phyloP scores from a whole-genome alignment of 2,329 filamentous ascomycete species.

The Aspergillus japonicus region DNA sequence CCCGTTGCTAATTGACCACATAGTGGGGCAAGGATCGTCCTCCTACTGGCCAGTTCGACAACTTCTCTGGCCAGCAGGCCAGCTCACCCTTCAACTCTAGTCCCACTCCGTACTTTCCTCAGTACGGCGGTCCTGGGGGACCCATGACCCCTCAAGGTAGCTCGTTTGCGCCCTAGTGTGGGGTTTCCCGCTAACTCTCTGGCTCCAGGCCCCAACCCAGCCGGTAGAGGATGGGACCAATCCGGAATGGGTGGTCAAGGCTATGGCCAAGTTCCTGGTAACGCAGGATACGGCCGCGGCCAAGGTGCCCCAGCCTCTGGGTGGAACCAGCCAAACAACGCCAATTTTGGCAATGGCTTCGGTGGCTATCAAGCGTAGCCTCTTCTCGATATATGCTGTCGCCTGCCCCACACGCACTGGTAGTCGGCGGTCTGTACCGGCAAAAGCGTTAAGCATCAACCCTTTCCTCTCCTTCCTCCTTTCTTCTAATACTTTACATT shows the following conservation, averaged over 20 bases:
- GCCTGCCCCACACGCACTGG: constrained; percentile 15
- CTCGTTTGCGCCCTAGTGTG: constrained; percentile 15
- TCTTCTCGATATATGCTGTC: constrained; percentile 7
- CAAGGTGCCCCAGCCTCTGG: constrained; percentile 53
- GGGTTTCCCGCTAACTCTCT: constrained; percentile 13
- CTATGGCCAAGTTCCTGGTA: constrained; percentile 67
- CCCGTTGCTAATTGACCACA: constrained; percentile 26
- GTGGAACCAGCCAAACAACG: constrained; percentile 53
- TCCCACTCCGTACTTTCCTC: constrained; percentile 83
- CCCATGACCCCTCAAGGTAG: constrained; percentile 62
- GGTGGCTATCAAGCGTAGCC: constrained; percentile 60
- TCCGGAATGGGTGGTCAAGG: constrained; percentile 46
- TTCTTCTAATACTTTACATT: constrained; percentile 17
- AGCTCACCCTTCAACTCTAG: constrained; percentile 68
- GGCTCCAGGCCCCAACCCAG: constrained; percentile 52
- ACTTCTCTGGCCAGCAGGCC: constrained; percentile 77
- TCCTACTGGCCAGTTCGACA: constrained; percentile 77
- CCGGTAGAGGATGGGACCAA: constrained; percentile 58
- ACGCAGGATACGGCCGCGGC: constrained; percentile 80
- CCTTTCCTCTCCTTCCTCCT: constrained; percentile 13
- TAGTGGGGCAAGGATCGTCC: constrained; percentile 99
- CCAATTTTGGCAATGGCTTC: constrained; percentile 56
- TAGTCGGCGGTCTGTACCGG: constrained; percentile 16
- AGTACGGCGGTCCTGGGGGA: constrained; percentile 73
- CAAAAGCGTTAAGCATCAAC: constrained; percentile 17